Evolutionary conservation across 1,284 basidiomycete genomes (phyloP).

Genomic region (Bjerkandera adusta): DNA sequence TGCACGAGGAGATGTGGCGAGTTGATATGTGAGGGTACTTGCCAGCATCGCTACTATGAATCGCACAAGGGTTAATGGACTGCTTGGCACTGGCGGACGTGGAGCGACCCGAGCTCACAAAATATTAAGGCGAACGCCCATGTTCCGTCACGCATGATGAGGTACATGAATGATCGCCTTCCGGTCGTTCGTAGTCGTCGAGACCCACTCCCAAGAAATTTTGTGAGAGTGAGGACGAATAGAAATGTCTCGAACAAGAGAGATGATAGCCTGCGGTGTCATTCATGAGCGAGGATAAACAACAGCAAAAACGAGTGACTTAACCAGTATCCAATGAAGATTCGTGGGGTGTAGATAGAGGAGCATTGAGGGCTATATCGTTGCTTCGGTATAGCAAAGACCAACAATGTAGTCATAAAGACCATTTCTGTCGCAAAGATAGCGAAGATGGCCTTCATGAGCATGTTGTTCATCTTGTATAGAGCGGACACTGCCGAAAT

Average conservation of each 20-base stretch:
- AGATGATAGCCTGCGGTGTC: constrained; percentile 2
- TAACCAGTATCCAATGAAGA: constrained; percentile 17
- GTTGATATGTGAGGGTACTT: constrained; percentile 1
- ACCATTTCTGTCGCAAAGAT: constrained; percentile 12
- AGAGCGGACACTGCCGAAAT: constrained; percentile 14
- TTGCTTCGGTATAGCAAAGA: constrained; percentile 47
- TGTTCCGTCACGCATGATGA: constrained; percentile 35
- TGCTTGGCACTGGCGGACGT: constrained; percentile 19
- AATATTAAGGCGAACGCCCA: constrained; percentile 39
- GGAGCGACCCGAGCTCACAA: constrained; percentile 10
- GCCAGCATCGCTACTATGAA: constrained; percentile 3
- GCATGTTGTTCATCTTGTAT: constrained; percentile 13
- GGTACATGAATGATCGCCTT: constrained; percentile 26
- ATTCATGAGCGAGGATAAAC: background rate
- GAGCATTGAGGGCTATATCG: constrained; percentile 60
- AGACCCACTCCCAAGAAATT: constrained; percentile 26
- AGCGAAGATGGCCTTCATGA: constrained; percentile 9
- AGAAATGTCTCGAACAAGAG: constrained; percentile 32
- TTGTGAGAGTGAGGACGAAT: constrained; percentile 30
- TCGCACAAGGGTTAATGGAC: constrained; percentile 1
- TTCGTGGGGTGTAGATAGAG: constrained; percentile 22
- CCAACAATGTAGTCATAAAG: constrained; percentile 11
- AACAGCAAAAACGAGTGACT: background rate
- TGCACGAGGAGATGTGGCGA: constrained; percentile 8
- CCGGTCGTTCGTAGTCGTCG: constrained; percentile 20